Conservation (phyloP, 2,329 filamentous ascomycete genomes). For the Ceratocystis cubensis region DNA sequence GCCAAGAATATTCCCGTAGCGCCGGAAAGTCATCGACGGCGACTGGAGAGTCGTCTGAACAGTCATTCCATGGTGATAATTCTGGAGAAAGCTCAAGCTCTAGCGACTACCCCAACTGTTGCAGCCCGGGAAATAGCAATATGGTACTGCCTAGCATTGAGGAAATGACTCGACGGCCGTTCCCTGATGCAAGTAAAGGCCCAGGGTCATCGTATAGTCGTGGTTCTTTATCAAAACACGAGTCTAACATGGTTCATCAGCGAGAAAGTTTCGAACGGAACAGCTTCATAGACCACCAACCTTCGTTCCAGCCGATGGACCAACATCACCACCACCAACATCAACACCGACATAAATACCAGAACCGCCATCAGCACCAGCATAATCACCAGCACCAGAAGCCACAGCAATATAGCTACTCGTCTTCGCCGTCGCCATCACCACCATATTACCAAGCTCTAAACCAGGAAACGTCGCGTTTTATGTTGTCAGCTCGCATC, state of each 20-base stretch:
- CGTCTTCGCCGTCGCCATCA: not conserved
- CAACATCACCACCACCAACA: slow-evolving; percentile 4
- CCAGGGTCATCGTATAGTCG: not conserved
- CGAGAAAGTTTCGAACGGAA: not conserved
- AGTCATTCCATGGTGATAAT: not conserved
- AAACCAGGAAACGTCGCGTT: slow-evolving; percentile 2
- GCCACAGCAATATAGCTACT: not conserved
- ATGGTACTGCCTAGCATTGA: slow-evolving; percentile 4
- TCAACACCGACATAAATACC: not conserved
- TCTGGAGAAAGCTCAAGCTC: not conserved
- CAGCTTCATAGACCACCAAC: not conserved
- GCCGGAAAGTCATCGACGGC: not conserved
- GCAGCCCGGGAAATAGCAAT: not conserved
- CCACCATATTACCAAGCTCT: not conserved
- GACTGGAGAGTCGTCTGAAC: not conserved
- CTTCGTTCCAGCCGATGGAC: not conserved
- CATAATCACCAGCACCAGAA: not conserved
- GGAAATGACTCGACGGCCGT: slow-evolving; percentile 1
- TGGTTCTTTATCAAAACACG: not conserved
- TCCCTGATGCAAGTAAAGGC: not conserved
- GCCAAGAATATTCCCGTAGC: not conserved
- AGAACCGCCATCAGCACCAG: too few species aligned
- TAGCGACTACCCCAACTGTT: not conserved
- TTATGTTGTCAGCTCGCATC: slow-evolving; percentile 11
- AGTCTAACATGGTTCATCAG: not conserved